Conservation (phyloP, 2,329 filamentous ascomycete genomes). For the Laburnicola sp. region DNA sequence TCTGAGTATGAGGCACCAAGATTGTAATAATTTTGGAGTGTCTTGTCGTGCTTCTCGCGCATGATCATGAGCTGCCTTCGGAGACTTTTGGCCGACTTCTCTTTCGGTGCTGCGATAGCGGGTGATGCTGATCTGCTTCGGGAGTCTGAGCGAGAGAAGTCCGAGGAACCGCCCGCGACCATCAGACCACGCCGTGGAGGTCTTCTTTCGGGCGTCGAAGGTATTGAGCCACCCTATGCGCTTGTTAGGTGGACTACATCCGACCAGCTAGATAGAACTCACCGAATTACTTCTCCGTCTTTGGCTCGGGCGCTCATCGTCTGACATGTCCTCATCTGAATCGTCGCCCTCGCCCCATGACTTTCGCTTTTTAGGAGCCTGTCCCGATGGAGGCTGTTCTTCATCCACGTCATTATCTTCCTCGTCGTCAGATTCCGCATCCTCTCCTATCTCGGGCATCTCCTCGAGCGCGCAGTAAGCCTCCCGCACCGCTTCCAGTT, state of each 20-base stretch:
- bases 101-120: constrained; percentile 50
- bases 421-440: constrained; percentile 63
- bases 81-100: constrained; percentile 71
- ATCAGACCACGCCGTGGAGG: constrained; percentile 63
- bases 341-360: constrained; percentile 63
- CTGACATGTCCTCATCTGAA: constrained; percentile 63
- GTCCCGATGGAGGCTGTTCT: constrained; percentile 42
- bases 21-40: constrained; percentile 81
- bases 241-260: constrained; percentile 38
- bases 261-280: constrained; percentile 39
- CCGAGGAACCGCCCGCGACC: constrained; percentile 40
- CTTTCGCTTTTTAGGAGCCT: constrained; percentile 46
- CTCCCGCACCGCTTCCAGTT: constrained; percentile 71
- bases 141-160: constrained; percentile 47
- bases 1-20: constrained; percentile 90
- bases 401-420: constrained; percentile 56
- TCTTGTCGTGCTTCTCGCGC: constrained; percentile 73
- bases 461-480: constrained; percentile 84
- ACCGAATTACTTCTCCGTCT: constrained; percentile 87
- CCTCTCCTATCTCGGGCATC: constrained; percentile 87
- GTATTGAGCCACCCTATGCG: constrained; percentile 56
- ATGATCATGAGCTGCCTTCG: constrained; percentile 74
- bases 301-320: constrained; percentile 75
- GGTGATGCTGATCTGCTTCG: constrained; percentile 43
- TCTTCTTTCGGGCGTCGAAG: constrained; percentile 66